phyloP scores from a whole-genome alignment of 805 yeast genomes.

The Starmerella stigmatis region DNA sequence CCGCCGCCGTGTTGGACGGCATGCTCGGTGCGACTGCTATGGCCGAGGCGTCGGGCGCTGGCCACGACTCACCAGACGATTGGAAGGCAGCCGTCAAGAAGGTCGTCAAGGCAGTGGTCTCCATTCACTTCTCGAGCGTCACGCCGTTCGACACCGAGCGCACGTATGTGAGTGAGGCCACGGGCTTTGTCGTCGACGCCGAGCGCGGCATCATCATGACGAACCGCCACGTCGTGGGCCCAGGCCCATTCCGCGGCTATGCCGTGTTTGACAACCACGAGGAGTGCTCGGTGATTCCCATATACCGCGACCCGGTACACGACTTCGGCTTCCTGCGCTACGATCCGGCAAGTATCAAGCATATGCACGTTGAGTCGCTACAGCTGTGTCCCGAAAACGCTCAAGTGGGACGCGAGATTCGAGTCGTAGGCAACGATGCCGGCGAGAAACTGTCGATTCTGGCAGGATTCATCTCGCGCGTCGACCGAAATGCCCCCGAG shows the following conservation, averaged over 20 bases:
- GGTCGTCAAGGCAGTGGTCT: slow-evolving; percentile 78
- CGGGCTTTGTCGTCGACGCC: slow-evolving; percentile 88
- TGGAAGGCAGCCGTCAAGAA: slow-evolving; percentile 77
- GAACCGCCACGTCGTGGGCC: slow-evolving; percentile 89
- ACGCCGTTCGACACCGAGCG: slow-evolving; percentile 76
- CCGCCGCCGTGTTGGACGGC: neutral
- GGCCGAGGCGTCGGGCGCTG: neutral
- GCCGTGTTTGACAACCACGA: slow-evolving; percentile 92
- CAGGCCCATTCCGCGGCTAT: slow-evolving; percentile 87
- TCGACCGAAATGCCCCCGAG: slow-evolving; percentile 91
- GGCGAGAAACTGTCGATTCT: slow-evolving; percentile 86
- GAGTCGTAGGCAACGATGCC: slow-evolving; percentile 94
- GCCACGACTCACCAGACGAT: slow-evolving; percentile 24
- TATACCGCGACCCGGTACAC: slow-evolving; percentile 89
- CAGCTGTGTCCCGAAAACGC: slow-evolving; percentile 72
- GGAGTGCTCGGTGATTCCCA: slow-evolving; percentile 74
- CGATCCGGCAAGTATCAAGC: slow-evolving; percentile 59
- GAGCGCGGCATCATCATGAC: slow-evolving; percentile 74
- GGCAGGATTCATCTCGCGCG: slow-evolving; percentile 71
- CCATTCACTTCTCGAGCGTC: slow-evolving; percentile 82
- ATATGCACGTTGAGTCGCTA: slow-evolving; percentile 59
- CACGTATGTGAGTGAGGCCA: slow-evolving; percentile 71
- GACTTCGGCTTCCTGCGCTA: slow-evolving; percentile 85
- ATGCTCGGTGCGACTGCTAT: neutral
- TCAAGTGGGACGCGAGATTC: slow-evolving; percentile 81